Evolutionary conservation across 768 basidiomycete species (phyloP), one percentile per base, ranked within the genome.

Genomic region (Suillus sp.): DNA sequence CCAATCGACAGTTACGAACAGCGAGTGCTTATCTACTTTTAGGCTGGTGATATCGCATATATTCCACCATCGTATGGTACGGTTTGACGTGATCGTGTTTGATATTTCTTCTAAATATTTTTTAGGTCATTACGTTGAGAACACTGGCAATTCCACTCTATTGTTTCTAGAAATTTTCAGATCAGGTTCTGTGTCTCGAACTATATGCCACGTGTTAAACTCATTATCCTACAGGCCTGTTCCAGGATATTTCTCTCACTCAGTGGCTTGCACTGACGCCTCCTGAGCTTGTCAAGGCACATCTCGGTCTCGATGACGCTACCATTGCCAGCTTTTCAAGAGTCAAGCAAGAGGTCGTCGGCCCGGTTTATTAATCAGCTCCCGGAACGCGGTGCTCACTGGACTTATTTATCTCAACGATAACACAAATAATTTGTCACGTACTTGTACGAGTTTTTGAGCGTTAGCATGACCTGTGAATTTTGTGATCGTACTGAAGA

Each of bases 191-290:
- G 58, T 54, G 57, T 68, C n/a, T 51, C 43, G 5, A 35, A 45
- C 55, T 8, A 64, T 37, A 34, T 57, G 56, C 25, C 38, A 11
- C 22, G 9, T 40, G 11, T 27, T 18, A 57, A 56, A 53, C 51
- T 51, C 14, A 56, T 14, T 25, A 4, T 42, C n/a, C 57, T n/a
- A 2, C 60, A 82, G 83, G 79, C 64, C 65, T 76, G 60, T 84
- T 81, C 70, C 81, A 87, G 70, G 86, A 88, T 66, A 77, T 87
- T 62, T 84, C 84, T 45, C 73, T 87, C 27, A 81, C 75, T 59
- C 82, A 87, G 68, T 88, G 87, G 86, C 77, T 88, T n/a, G 85
- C 87, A 0, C 71, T 87, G 40, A 85, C 83, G 0, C 86, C 86
- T 6, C 83, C 81, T 2, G 78, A 77, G 30, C 78, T 89, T 13